Evolutionary conservation across 306 rosid genomes (phyloP).

Genomic region (Fragaria nilgerrensis): DNA sequence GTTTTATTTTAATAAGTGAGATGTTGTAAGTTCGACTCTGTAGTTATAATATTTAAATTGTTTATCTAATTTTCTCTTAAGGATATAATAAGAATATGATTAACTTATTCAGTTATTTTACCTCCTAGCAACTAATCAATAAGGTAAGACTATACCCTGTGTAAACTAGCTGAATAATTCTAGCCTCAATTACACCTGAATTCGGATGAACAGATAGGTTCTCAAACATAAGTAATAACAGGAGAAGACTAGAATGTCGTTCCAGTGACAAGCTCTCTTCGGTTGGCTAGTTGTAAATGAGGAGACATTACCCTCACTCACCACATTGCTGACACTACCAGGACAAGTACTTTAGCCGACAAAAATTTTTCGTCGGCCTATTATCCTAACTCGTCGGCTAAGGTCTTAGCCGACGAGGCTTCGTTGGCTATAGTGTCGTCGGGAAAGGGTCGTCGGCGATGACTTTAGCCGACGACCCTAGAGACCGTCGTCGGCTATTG

Average conservation of each 20-base stretch:
- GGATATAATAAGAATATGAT: background rate
- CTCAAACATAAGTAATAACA: background rate
- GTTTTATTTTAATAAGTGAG: no score
- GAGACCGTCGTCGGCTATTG: no score
- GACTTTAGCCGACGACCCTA: no score
- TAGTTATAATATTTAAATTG: no score
- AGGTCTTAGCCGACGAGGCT: no score
- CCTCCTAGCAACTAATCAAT: slow-evolving; percentile 18
- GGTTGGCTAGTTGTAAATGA: background rate
- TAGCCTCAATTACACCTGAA: background rate
- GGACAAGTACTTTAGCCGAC: no score
- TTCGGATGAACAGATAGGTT: background rate
- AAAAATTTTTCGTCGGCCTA: no score
- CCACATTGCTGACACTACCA: background rate
- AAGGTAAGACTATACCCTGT: background rate
- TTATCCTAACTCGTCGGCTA: no score
- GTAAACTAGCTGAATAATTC: slow-evolving; percentile 5
- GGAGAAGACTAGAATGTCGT: background rate
- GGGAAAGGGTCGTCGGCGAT: no score
- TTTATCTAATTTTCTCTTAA: no score
- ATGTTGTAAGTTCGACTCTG: no score
- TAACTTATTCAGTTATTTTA: slow-evolving; percentile 13
- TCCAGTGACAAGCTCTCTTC: background rate
- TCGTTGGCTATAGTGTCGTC: no score
- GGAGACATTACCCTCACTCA: background rate